Evolutionary conservation across 441 rosid genomes (phyloP).

Genomic region (Adansonia gregorii): DNA sequence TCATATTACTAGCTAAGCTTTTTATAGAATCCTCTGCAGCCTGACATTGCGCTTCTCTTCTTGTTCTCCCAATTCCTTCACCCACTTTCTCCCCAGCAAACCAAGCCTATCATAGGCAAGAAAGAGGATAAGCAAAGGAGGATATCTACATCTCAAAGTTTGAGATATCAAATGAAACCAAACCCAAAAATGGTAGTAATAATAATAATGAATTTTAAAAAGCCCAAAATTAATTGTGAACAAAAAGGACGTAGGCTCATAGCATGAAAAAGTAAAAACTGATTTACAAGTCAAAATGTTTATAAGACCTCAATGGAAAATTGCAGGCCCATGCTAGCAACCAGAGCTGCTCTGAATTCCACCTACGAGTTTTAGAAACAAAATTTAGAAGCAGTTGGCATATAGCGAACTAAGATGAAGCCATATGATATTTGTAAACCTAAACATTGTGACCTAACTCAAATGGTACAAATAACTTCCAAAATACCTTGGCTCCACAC

Average conservation of each 20-base stretch:
- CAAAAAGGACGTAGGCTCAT: neutral
- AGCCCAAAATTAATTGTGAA: neutral
- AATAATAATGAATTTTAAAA: neutral
- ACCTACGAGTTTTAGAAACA: constrained; percentile 53
- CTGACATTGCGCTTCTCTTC: constrained; percentile 81
- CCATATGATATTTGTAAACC: neutral
- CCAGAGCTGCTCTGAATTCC: constrained; percentile 73
- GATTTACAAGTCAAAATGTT: constrained; percentile 30
- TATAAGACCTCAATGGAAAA: constrained; percentile 78
- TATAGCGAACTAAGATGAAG: constrained; percentile 4
- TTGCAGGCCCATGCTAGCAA: constrained; percentile 70
- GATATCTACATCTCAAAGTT: constrained; percentile 3
- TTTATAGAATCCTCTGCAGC: constrained; percentile 85
- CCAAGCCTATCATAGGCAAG: constrained; percentile 67
- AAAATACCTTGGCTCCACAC: constrained; percentile 85
- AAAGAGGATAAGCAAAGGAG: constrained; percentile 29
- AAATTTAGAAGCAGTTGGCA: constrained; percentile 2
- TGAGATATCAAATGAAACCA: neutral
- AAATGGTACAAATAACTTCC: constrained; percentile 19
- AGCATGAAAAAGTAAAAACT: constrained; percentile 8
- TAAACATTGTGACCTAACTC: neutral
- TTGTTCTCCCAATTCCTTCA: constrained; percentile 81
- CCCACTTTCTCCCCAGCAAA: constrained; percentile 85
- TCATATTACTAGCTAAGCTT: constrained; percentile 71
- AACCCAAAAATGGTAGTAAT: neutral